Base-by-base conservation (phyloP, 768 basidiomycete species). In the Cystoderma amianthinum region DNA sequence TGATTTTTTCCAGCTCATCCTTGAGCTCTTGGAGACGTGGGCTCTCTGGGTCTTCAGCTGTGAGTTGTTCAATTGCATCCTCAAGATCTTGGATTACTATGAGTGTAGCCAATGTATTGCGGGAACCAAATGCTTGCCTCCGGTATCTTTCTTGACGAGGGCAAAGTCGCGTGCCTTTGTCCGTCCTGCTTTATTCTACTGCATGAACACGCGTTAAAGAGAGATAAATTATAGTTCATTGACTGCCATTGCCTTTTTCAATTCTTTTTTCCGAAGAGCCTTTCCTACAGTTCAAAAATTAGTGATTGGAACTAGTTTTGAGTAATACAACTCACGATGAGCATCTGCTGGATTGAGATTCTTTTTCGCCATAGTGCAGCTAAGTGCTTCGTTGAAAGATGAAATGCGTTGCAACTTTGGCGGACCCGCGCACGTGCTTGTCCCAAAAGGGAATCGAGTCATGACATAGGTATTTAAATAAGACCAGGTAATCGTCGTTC, bases 331-430 rank as follows among this genome's bases (percentile, higher is more conserved):
- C 86, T 55, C 55, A 90, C 95, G 81, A 60, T 71, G 85, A 0
- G 95, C 84, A 57, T 99, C 95, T n/a, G 88, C 95, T 18, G 95
- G 95, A 57, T 99, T 99, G 44, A 81, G 58, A 43, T 71, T 80
- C 58, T 93, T 95, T 63, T 94, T 95, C 10, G 76, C 82, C 91
- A 94, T 92, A 42, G 50, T 46, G 9, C 15, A 30, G n/a, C n/a
- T n/a, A 30, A 30, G 28, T 30, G 10, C 15, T 30, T 9, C 9
- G 9, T 9, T 30, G 28, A 30, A 15, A 30, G 28, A 15, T 9
- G 28, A 9, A 30, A 12, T 49, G 32, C 10, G 33, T 21, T 25
- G 30, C 25, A 17, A 30, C 24, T 35, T 37, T 22, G 23, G 40
- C 52, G 48, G 51, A 20, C 43, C 50, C 54, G 57, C 48, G 60